Percentiles rank a stretch among this genome's conserved stretches.
phyloP scores from a whole-genome alignment of 164 flowering plant species.

The Berberis vulgaris region DNA sequence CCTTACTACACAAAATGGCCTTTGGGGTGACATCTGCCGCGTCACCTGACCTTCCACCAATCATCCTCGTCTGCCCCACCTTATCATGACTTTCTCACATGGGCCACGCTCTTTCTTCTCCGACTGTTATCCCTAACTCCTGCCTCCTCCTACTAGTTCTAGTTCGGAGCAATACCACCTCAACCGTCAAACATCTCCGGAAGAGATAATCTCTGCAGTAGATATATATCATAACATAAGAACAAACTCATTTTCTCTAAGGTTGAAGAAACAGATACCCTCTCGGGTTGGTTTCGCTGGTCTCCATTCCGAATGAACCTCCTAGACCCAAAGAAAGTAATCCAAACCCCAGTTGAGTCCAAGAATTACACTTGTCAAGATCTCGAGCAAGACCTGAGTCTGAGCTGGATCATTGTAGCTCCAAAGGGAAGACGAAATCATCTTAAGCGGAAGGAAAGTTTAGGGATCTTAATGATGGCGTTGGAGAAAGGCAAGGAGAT shows the following conservation, averaged over 20 bases:
- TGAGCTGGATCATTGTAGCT: slow-evolving; percentile 40
- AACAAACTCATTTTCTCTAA: slow-evolving; percentile 34
- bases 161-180: background rate
- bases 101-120: slow-evolving; percentile 68
- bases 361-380: slow-evolving; percentile 11
- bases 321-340: slow-evolving; percentile 35
- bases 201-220: slow-evolving; percentile 55
- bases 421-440: slow-evolving; percentile 23
- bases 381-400: slow-evolving; percentile 25
- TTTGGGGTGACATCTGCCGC: slow-evolving; percentile 53
- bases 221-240: slow-evolving; percentile 49
- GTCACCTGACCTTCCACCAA: slow-evolving; percentile 56
- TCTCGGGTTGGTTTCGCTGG: slow-evolving; percentile 35
- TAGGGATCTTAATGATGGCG: slow-evolving; percentile 32
- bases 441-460: slow-evolving; percentile 42
- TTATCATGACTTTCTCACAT: slow-evolving; percentile 43
- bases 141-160: background rate
- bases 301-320: slow-evolving; percentile 56
- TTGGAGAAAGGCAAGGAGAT: slow-evolving; percentile 24
- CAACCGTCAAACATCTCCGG: background rate
- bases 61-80: slow-evolving; percentile 22
- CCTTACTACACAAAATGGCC: slow-evolving; percentile 31
- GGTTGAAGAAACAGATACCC: slow-evolving; percentile 32
- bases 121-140: slow-evolving; percentile 44
- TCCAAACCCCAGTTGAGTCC: slow-evolving; percentile 20